Evolutionary conservation across 2,329 filamentous ascomycete genomes (phyloP).

Genomic region (Curvularia sp.): DNA sequence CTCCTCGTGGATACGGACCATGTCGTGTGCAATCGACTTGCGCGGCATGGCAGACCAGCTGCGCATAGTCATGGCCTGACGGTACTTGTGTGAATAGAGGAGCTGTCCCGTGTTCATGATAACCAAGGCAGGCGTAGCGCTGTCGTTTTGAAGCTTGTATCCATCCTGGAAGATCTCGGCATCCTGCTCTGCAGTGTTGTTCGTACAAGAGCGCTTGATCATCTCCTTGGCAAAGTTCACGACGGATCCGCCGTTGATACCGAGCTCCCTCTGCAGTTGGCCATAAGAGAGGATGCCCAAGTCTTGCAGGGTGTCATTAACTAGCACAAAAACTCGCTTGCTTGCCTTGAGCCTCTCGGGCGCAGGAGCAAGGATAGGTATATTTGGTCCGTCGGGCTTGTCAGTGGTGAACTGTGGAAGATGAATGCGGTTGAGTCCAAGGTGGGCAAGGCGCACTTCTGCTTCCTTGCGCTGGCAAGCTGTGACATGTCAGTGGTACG

Average conservation of each 20-base stretch:
- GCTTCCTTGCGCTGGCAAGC: constrained; percentile 70
- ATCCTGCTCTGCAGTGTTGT: constrained; percentile 15
- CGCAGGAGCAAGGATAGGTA: constrained; percentile 71
- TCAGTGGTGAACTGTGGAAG: constrained; percentile 65
- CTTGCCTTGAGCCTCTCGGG: constrained; percentile 60
- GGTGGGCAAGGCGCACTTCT: constrained; percentile 64
- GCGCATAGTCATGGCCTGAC: constrained; percentile 65
- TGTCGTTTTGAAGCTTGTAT: constrained; percentile 22
- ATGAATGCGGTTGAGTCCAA: constrained; percentile 66
- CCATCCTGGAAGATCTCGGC: constrained; percentile 32
- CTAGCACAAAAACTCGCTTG: constrained; percentile 72
- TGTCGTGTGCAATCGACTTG: constrained; percentile 65
- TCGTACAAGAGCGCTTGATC: constrained; percentile 35
- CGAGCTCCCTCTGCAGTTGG: constrained; percentile 67
- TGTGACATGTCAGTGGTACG: constrained; percentile 45
- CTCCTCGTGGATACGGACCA: constrained; percentile 60
- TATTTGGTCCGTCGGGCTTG: constrained; percentile 60
- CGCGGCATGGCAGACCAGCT: constrained; percentile 68
- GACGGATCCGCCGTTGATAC: constrained; percentile 74
- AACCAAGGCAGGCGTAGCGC: constrained; percentile 65
- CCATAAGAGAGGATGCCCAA: constrained; percentile 78
- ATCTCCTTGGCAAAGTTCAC: constrained; percentile 67
- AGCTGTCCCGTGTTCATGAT: constrained; percentile 81
- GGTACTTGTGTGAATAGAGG: constrained; percentile 73
- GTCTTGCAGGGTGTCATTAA: constrained; percentile 81